Evolutionary conservation across 768 basidiomycete species (phyloP), one percentile per base, ranked within the genome.

Genomic region (Mycena capillaripes): DNA sequence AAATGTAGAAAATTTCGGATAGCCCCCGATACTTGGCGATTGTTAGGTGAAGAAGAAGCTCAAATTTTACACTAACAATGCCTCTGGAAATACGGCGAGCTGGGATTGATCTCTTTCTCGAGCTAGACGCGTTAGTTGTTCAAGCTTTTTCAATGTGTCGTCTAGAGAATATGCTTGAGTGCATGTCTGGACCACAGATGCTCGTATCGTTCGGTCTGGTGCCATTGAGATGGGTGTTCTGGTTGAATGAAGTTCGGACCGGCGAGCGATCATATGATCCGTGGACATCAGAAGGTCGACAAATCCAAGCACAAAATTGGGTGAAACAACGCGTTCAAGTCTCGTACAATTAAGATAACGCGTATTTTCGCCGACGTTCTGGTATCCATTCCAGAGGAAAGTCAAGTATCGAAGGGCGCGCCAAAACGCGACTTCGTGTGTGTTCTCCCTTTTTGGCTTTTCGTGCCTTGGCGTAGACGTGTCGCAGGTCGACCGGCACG

Each of bases 321-420:
- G 7, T 16, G 16, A 32, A 32, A 55, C 34, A 57, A 36, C 56
- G 56, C 34, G 32, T 69, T 55, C 40, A 65, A 57, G 50, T 27
- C 25, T 34, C 42, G 29, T 65, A 70, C 63, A 44, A 55, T 55
- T 40, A 68, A 25, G 56, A 27, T 32, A 58, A 30, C 34, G 55
- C 63, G 52, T 75, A 73, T 60, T 75, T 75, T 29, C 68, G 61
- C 53, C 70, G 66, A 63, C 63, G 59, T 65, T 76, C 74, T 19
- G 92, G 92, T 68, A 97, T 85, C 96, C 96, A 98, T 79, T 93
- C 93, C 78, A 88, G 82, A 11, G 96, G 96, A 80, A 97, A 97
- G 78, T 97, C 95, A 73, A 82, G 86, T 64, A 96, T 84, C 23
- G 93, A 89, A 29, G 95, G 91, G 71, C 90, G 87, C 52, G 84